These are phyloP conservation scores for Ilyonectria sp. DNA, from an alignment of 2,329 filamentous ascomycete species.

Conservation along the genomic window DNA sequence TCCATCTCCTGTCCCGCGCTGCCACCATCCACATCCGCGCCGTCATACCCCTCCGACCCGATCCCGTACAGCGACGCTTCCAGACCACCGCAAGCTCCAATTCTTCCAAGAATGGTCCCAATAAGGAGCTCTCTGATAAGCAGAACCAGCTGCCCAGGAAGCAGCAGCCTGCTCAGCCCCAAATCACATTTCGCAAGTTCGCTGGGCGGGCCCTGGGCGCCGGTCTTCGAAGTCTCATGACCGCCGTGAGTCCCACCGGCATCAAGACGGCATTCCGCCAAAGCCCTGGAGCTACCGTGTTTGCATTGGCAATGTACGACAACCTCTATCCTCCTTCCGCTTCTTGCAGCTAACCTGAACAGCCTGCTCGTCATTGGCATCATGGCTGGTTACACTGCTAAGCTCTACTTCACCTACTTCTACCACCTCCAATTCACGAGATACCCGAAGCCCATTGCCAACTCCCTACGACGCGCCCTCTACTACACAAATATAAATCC, in stretches of 20 bases:
- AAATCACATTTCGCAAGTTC: conserved; percentile 52
- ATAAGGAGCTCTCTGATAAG: conserved; percentile 34
- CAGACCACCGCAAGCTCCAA: conserved; percentile 44
- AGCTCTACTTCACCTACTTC: conserved; percentile 69
- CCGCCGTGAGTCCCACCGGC: conserved; percentile 54
- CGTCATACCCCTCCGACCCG: conserved; percentile 47
- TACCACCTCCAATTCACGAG: conserved; percentile 69
- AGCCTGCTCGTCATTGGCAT: conserved; percentile 51
- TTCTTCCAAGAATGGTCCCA: conserved; percentile 28
- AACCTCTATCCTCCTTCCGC: not conserved
- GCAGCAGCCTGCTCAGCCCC: conserved; percentile 39
- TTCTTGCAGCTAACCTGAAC: conserved; percentile 11
- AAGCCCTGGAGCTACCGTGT: conserved; percentile 49
- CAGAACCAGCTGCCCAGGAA: conserved; percentile 46
- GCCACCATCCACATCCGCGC: conserved; percentile 49
- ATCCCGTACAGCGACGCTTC: conserved; percentile 45
- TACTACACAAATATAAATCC: conserved; percentile 87
- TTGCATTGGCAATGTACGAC: conserved; percentile 52
- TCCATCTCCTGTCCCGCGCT: conserved; percentile 51
- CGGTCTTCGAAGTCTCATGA: conserved; percentile 53
- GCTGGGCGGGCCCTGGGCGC: conserved; percentile 50
- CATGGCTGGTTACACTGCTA: conserved; percentile 51
- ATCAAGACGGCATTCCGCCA: conserved; percentile 54
- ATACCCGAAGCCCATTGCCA: conserved; percentile 80
- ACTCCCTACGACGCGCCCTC: conserved; percentile 85